A percentile compares a stretch with the other conserved stretches of the same genome.
These are phyloP conservation scores for Colletotrichum musicola DNA, from an alignment of 2,329 filamentous ascomycete genomes.

Conservation along the genomic window DNA sequence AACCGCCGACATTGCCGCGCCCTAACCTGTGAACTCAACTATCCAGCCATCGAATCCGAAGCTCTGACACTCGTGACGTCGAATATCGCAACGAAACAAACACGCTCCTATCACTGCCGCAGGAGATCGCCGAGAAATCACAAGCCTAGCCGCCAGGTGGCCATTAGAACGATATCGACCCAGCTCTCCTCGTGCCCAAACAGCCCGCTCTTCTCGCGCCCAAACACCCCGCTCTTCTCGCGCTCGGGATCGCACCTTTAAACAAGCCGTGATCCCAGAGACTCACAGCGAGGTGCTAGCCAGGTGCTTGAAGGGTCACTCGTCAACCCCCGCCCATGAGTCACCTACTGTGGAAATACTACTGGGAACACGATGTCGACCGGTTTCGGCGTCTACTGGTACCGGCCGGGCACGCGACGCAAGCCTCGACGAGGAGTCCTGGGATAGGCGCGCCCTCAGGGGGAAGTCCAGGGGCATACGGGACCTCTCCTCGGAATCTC, in stretches of 20 bases:
- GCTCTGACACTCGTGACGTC: slow-evolving; percentile 10
- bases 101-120: background rate
- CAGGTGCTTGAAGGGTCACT: slow-evolving; percentile 60
- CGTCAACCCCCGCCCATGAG: slow-evolving; percentile 78
- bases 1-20: background rate
- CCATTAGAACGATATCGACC: slow-evolving; percentile 28
- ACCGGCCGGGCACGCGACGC: slow-evolving; percentile 72
- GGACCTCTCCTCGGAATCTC: slow-evolving; percentile 63
- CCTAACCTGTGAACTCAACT: background rate
- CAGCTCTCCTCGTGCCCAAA: slow-evolving; percentile 11
- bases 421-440: slow-evolving; percentile 67
- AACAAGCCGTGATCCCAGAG: slow-evolving; percentile 90
- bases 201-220: slow-evolving; percentile 47
- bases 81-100: background rate
- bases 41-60: slow-evolving; percentile 9
- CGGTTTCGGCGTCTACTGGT: slow-evolving; percentile 90
- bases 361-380: slow-evolving; percentile 98
- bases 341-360: slow-evolving; percentile 96
- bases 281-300: slow-evolving; percentile 88
- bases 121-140: background rate
- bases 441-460: slow-evolving; percentile 53
- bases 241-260: slow-evolving; percentile 76
- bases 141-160: slow-evolving; percentile 31
- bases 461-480: slow-evolving; percentile 56
- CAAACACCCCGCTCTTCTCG: slow-evolving; percentile 43